Percentiles rank a stretch among this genome's conserved stretches.
Evolutionary conservation across 169 alveolate species (phyloP).

Genomic region (Cryptosporidium parvum): DNA sequence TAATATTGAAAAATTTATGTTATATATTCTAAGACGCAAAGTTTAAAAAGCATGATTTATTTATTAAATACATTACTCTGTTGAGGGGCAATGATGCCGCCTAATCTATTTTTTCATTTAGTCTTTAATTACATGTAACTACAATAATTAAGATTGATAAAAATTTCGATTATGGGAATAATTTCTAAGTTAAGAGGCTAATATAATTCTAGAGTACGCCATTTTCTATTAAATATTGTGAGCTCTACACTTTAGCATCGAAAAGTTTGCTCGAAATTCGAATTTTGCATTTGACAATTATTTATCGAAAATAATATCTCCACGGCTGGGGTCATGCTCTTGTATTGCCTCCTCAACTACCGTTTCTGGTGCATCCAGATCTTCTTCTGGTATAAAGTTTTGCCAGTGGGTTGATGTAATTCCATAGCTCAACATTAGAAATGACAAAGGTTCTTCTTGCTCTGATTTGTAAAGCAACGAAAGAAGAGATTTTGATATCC

Average conservation of each 20-base stretch:
- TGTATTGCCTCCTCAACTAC: slow-evolving; percentile 9
- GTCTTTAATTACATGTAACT: neutral
- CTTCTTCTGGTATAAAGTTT: neutral
- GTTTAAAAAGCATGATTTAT: neutral
- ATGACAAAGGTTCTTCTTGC: slow-evolving; percentile 14
- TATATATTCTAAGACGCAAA: slow-evolving; percentile 18
- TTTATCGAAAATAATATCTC: slow-evolving; percentile 23
- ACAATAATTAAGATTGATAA: neutral
- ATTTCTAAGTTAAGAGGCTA: neutral
- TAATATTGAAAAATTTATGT: neutral
- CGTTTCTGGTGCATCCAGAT: slow-evolving; percentile 21
- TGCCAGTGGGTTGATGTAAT: slow-evolving; percentile 29
- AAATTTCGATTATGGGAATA: neutral
- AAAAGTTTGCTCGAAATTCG: neutral
- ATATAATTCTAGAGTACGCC: neutral
- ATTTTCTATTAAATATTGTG: neutral
- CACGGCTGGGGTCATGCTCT: neutral
- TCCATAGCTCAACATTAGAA: slow-evolving; percentile 54
- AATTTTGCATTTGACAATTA: neutral
- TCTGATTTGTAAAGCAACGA: slow-evolving; percentile 31
- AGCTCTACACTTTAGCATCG: neutral
- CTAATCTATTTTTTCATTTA: neutral
- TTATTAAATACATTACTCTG: neutral
- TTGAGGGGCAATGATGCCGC: neutral
- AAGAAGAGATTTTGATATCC: slow-evolving; percentile 52